Evolutionary conservation across 495 filamentous ascomycete species (phyloP), one percentile per base, ranked within the genome.

Genomic region (Penicillium paxilli): DNA sequence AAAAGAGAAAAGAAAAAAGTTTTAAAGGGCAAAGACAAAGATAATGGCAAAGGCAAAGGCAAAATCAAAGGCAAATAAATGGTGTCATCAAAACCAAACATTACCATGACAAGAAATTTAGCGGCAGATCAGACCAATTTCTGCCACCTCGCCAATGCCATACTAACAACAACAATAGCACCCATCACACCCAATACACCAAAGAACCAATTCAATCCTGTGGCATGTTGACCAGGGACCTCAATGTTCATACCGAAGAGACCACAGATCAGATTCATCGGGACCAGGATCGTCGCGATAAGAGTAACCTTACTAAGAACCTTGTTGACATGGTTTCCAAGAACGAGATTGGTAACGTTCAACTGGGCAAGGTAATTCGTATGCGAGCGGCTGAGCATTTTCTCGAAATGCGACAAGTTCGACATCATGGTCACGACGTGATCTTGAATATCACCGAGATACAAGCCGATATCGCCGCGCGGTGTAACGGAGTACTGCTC

Each of bases 381-480:
- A 74, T 98, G 95, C n/a, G 87, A 87, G 19, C 95, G 88, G 6
- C 88, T 91, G 49, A 98, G 83, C 82, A 98, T 97, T 77, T 97
- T 97, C 68, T 98, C 95, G 60, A 94, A 97, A 66, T 98, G 94
- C 9, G 83, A 85, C 48, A 98, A 74, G 69, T 96, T 98, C 58
- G 86, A 89, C 83, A 96, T 95, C 94, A 98, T 97, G 54, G 94
- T 98, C 26, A 98, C 90, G 28, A 98, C 93, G 80, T 98, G 94
- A 73, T 98, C 94, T 68, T 98, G 94, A 55, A 98, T 96, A 76
- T 98, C 94, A 55, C 90, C 89, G 3, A 98, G 78, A 64, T 98
- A 98, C 54, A 98, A 81, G 12, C 92, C 94, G 62, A 98, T 96
- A 67, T 98, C 94, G 69, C 91, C 92, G 22, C 91, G 87, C 0